phyloP scores from a whole-genome alignment of 148 eudicot species.

The Rheum nobile region DNA sequence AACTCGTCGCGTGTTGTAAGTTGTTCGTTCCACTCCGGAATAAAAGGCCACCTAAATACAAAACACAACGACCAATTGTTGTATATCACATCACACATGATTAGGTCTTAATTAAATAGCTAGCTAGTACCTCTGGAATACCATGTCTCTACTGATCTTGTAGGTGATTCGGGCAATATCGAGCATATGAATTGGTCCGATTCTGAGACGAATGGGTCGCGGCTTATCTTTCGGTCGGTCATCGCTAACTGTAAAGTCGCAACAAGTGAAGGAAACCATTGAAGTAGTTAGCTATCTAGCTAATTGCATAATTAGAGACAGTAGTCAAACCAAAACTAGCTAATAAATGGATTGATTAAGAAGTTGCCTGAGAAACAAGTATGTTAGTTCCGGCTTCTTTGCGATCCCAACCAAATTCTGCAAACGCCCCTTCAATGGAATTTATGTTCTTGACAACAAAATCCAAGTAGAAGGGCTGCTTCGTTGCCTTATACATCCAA shows the following conservation, averaged over 20 bases:
- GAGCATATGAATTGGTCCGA: constrained; percentile 48
- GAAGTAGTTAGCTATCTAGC: neutral
- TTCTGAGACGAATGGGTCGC: constrained; percentile 21
- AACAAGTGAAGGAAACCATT: neutral
- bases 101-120: too few species aligned
- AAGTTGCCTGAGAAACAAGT: neutral
- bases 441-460: neutral
- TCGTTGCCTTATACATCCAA: constrained; percentile 1
- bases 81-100: too few species aligned
- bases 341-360: neutral
- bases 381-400: neutral
- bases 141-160: constrained; percentile 13
- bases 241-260: neutral
- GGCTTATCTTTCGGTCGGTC: neutral
- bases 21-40: neutral
- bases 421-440: neutral
- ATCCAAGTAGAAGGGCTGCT: neutral
- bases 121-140: constrained; percentile 24
- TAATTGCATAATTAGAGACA: too few species aligned
- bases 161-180: constrained; percentile 53
- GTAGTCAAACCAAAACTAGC: too few species aligned
- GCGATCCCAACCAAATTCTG: constrained; percentile 7
- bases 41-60: neutral
- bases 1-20: neutral
- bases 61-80: neutral